Base-by-base conservation (phyloP, 371 early-diverging fungal species). In the Coemansia sp. region DNA sequence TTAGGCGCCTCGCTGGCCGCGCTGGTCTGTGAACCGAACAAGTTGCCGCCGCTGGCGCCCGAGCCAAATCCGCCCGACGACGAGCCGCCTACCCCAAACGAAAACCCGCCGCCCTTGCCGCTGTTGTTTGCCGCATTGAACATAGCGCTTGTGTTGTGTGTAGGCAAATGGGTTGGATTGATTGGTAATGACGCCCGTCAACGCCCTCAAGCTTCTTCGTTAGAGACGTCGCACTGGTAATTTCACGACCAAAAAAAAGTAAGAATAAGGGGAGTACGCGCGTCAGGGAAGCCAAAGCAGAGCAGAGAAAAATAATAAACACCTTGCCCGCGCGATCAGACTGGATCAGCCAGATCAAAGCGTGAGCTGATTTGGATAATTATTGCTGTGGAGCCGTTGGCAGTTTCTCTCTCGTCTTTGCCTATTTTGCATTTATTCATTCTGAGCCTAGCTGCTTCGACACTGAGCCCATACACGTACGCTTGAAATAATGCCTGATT, bases 61-160 rank as follows among this genome's bases (percentile, higher is more conserved):
- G 8, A 30, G 31, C 48, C 48, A 38, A 47, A 39, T 2, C 48
- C 49, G 20, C 59, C 49, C n/a, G 43, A 58, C 11, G 40, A 20
- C 14, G 26, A 36, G 26, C 48, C 40, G 20, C 8, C n/a, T 26
- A 16, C 30, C 34, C 52, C 49, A 45, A 42, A 49, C n/a, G 50
- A 49, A 38, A 55, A 61, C 8, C 57, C 57, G 4, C 49, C 30
- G 35, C 54, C 41, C 14, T 30, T 54, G 26, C 35, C 55, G 40
- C 49, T 54, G 12, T 50, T 55, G 30, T 33, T 47, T 57, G 48
- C 59, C 31, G 49, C 41, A 54, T 59, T 50, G 59, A 59, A 65
- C 66, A 65, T 69, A 33, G 8, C 38, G 55, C 38, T 38, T 38
- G 38, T 5, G 5, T 38, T 38, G 38, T 26, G 26, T 26, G 38